phyloP scores from a whole-genome alignment of 257 asterid species.

The Nicotiana obtusifolia region DNA sequence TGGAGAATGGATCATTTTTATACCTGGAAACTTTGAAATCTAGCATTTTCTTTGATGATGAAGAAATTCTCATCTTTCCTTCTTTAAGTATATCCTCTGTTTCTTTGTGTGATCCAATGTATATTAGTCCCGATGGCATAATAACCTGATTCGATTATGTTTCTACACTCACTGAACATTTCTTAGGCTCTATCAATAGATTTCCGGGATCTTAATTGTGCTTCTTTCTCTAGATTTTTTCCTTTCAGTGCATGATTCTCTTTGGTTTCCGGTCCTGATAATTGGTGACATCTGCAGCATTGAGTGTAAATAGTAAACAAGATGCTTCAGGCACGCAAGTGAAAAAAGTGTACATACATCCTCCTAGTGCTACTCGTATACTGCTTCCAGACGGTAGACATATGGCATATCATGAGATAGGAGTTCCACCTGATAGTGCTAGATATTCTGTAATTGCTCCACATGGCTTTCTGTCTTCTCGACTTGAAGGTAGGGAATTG shows the following conservation, averaged over 20 bases:
- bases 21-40: background rate
- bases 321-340: constrained; percentile 26
- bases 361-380: constrained; percentile 58
- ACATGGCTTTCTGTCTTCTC: constrained; percentile 72
- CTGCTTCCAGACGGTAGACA: constrained; percentile 75
- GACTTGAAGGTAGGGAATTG: constrained; percentile 55
- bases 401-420: constrained; percentile 66
- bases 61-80: background rate
- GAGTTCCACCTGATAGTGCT: constrained; percentile 67
- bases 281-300: constrained; percentile 35
- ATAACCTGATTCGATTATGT: background rate
- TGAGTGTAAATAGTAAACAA: constrained; percentile 35
- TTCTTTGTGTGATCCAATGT: background rate
- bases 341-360: constrained; percentile 55
- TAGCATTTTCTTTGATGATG: background rate
- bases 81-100: background rate
- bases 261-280: background rate
- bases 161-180: background rate
- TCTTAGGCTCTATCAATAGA: background rate
- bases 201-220: background rate
- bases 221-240: background rate
- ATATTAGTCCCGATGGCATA: background rate
- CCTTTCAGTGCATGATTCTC: background rate
- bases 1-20: background rate
- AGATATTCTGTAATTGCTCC: constrained; percentile 50